phyloP scores from a whole-genome alignment of 169 alveolate species.

The Nephromyces sp. region DNA sequence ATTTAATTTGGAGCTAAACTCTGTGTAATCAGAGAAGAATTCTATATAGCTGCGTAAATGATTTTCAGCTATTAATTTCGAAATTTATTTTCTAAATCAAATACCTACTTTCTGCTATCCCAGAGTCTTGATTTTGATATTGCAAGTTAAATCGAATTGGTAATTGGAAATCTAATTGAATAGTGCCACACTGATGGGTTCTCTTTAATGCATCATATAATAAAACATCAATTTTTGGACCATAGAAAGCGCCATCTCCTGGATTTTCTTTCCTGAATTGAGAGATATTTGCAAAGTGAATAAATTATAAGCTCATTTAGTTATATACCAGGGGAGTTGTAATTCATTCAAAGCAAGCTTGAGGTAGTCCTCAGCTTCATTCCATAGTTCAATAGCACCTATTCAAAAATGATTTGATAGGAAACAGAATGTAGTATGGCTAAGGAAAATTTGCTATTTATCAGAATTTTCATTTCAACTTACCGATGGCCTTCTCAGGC shows the following conservation, averaged over 20 bases:
- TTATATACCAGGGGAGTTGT: neutral
- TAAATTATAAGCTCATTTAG: neutral
- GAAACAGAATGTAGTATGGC: too few species aligned
- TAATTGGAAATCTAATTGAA: slow-evolving; percentile 94
- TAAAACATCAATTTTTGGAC: slow-evolving; percentile 97
- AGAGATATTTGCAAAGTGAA: too few species aligned
- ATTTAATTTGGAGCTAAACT: too few species aligned
- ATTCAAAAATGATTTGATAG: too few species aligned
- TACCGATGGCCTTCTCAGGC: slow-evolving; percentile 92
- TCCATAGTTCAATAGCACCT: neutral
- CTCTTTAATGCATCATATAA: slow-evolving; percentile 91
- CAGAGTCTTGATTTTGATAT: slow-evolving; percentile 80
- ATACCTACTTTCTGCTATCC: too few species aligned
- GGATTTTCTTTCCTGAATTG: slow-evolving; percentile 71
- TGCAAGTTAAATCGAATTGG: slow-evolving; percentile 93
- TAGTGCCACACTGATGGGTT: slow-evolving; percentile 97
- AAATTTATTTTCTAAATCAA: too few species aligned
- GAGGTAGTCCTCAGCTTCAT: neutral
- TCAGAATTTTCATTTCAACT: too few species aligned
- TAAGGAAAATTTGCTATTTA: too few species aligned
- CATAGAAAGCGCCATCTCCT: slow-evolving; percentile 99
- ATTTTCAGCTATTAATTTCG: too few species aligned
- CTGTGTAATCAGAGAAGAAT: too few species aligned
- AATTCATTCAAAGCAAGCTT: neutral
- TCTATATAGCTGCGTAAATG: too few species aligned